These are phyloP conservation scores for Papiliotrema fonsecae DNA, from an alignment of 1,284 basidiomycete genomes.

Conservation along the genomic window DNA sequence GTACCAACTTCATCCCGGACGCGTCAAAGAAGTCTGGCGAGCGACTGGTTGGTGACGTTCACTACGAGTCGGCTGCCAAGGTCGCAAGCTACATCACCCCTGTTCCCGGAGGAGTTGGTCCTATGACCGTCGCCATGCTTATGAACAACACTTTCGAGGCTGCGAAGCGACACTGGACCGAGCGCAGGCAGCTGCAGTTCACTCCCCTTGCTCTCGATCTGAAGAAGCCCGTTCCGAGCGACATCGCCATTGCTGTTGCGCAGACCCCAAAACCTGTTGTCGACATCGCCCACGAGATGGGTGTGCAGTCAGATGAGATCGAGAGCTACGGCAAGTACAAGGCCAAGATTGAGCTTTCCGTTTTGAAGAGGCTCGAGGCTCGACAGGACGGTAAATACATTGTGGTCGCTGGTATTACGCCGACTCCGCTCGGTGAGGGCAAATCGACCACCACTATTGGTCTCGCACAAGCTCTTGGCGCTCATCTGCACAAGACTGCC, in stretches of 20 bases:
- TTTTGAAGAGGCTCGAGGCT: slow-evolving; percentile 78
- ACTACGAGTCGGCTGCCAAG: slow-evolving; percentile 69
- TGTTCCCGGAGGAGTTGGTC: slow-evolving; percentile 96
- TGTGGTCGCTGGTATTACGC: slow-evolving; percentile 94
- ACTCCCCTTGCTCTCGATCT: slow-evolving; percentile 72
- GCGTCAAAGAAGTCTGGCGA: slow-evolving; percentile 89
- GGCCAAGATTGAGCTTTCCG: slow-evolving; percentile 89
- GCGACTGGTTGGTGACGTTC: slow-evolving; percentile 93
- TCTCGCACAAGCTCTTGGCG: slow-evolving; percentile 92
- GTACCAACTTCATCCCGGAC: slow-evolving; percentile 94
- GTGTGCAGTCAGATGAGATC: slow-evolving; percentile 77
- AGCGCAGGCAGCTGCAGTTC: slow-evolving; percentile 59
- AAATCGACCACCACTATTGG: slow-evolving; percentile 99
- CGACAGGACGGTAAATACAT: slow-evolving; percentile 96
- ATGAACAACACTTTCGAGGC: slow-evolving; percentile 92
- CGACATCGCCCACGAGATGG: slow-evolving; percentile 82
- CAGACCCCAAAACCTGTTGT: slow-evolving; percentile 88
- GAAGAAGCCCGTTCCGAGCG: slow-evolving; percentile 78
- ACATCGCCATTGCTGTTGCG: slow-evolving; percentile 94
- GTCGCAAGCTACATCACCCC: slow-evolving; percentile 91
- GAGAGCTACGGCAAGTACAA: slow-evolving; percentile 96
- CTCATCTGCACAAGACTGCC: slow-evolving; percentile 83
- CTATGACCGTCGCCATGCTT: slow-evolving; percentile 98
- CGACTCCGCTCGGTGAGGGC: slow-evolving; percentile 95
- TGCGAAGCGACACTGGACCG: slow-evolving; percentile 74